Percentiles rank a stretch among this genome's conserved stretches.
Evolutionary conservation across 1,284 basidiomycete species (phyloP).

Genomic region (Kalmanozyma brasiliensis): DNA sequence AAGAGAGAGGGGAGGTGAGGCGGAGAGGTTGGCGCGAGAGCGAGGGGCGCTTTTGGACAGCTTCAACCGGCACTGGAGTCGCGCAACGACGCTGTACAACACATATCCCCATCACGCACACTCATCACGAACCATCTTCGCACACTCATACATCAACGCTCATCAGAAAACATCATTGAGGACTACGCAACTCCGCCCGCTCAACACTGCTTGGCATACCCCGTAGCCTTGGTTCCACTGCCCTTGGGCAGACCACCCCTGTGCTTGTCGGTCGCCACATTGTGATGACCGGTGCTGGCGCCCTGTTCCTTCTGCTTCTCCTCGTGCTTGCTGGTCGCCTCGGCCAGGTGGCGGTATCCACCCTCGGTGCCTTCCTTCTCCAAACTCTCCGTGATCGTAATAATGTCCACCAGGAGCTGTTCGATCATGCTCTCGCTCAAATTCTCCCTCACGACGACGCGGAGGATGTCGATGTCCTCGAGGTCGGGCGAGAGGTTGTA

Average conservation of each 20-base stretch:
- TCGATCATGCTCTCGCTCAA: slow-evolving; percentile 63
- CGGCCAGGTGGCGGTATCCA: slow-evolving; percentile 30
- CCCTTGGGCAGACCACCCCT: slow-evolving; percentile 40
- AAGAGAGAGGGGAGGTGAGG: neutral
- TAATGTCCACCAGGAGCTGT: slow-evolving; percentile 63
- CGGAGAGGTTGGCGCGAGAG: neutral
- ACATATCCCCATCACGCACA: no score
- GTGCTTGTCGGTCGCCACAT: slow-evolving; percentile 48
- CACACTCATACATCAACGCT: no score
- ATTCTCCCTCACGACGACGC: slow-evolving; percentile 64
- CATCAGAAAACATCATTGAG: no score
- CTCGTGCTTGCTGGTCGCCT: slow-evolving; percentile 17
- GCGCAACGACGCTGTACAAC: no score
- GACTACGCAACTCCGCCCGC: neutral
- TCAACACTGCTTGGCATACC: slow-evolving; percentile 64
- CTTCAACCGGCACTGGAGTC: no score
- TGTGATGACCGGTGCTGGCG: slow-evolving; percentile 15
- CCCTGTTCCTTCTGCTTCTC: slow-evolving; percentile 7
- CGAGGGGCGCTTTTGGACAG: no score
- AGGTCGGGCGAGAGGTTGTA: slow-evolving; percentile 60
- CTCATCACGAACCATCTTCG: no score
- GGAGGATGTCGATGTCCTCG: slow-evolving; percentile 60
- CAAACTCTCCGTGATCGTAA: slow-evolving; percentile 58
- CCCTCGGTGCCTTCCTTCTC: slow-evolving; percentile 34
- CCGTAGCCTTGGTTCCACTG: slow-evolving; percentile 41